Percentiles rank a stretch among this genome's conserved stretches.
These are phyloP conservation scores for Luzula sylvatica DNA, from an alignment of 176 grass and related monocot species.

Conservation along the genomic window DNA sequence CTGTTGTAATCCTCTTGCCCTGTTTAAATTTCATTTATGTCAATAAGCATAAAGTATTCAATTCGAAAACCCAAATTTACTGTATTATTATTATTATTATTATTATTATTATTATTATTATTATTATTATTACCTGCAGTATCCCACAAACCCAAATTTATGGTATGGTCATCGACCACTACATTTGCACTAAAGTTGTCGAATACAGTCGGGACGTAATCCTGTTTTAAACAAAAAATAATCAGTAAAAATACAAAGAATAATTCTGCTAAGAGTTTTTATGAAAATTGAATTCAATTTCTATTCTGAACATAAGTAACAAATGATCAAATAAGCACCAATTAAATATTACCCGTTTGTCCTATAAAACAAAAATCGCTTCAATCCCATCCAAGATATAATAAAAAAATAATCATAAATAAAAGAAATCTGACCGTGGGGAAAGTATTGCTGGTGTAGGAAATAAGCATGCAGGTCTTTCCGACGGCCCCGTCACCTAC, in stretches of 20 bases:
- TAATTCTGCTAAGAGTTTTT: background rate
- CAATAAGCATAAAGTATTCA: background rate
- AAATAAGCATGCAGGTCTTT: constrained; percentile 50
- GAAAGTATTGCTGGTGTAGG: constrained; percentile 37
- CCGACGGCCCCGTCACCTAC: constrained; percentile 36
- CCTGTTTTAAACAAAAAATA: constrained; percentile 26
- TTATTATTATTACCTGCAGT: constrained; percentile 34
- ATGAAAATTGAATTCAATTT: background rate
- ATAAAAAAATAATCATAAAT: background rate
- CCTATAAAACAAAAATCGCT: background rate
- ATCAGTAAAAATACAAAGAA: constrained; percentile 1
- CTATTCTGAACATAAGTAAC: constrained; percentile 1
- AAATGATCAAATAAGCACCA: background rate
- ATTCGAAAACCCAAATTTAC: background rate
- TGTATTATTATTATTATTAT: no score
- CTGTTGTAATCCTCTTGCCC: constrained; percentile 76
- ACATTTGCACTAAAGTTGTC: constrained; percentile 68
- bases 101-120: no score
- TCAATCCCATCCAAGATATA: background rate
- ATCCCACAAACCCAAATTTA: constrained; percentile 68
- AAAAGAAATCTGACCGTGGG: constrained; percentile 28
- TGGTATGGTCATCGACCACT: constrained; percentile 51
- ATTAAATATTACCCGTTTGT: background rate
- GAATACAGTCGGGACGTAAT: constrained; percentile 63
- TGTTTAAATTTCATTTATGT: constrained; percentile 14